Conservation (phyloP, 768 basidiomycete genomes). For the Boletus rubroflammeus region DNA sequence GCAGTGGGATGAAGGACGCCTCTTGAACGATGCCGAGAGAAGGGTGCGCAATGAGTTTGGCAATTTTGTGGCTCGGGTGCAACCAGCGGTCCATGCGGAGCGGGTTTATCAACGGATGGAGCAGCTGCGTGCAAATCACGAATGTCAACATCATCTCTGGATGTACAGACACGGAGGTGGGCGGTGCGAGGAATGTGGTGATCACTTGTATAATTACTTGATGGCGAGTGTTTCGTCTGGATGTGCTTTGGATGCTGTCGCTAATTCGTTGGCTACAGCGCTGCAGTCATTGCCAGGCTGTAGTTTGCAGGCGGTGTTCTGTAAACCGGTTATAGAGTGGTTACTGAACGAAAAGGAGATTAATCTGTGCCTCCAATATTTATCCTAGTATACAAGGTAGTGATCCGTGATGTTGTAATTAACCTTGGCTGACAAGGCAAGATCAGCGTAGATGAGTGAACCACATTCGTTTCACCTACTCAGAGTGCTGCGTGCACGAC, state of each 20-base stretch:
- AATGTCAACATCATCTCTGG: slow-evolving; percentile 49
- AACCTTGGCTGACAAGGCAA: not conserved
- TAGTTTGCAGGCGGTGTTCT: slow-evolving; percentile 28
- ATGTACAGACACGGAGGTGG: slow-evolving; percentile 41
- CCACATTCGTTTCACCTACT: no score
- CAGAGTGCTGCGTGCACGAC: slow-evolving; percentile 1
- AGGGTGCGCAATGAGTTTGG: slow-evolving; percentile 26
- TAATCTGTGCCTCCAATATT: not conserved
- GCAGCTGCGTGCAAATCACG: slow-evolving; percentile 47
- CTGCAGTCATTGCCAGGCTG: slow-evolving; percentile 21
- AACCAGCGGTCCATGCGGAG: slow-evolving; percentile 17
- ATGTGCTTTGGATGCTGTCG: not conserved
- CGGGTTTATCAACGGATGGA: slow-evolving; percentile 26
- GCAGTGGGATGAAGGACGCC: slow-evolving; percentile 58
- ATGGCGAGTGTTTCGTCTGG: slow-evolving; percentile 37
- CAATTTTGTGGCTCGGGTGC: slow-evolving; percentile 2
- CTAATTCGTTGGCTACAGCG: slow-evolving; percentile 15
- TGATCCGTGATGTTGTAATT: not conserved
- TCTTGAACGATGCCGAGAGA: slow-evolving; percentile 28
- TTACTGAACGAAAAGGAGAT: not conserved
- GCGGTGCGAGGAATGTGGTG: slow-evolving; percentile 44
- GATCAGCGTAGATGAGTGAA: not conserved
- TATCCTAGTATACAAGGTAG: not conserved
- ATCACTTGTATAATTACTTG: slow-evolving; percentile 39
- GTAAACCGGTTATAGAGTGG: slow-evolving; percentile 23